Evolutionary conservation across 192 early-diverging fungal species (phyloP), one percentile per base, ranked within the genome.

Genomic region (Coemansia sp.): DNA sequence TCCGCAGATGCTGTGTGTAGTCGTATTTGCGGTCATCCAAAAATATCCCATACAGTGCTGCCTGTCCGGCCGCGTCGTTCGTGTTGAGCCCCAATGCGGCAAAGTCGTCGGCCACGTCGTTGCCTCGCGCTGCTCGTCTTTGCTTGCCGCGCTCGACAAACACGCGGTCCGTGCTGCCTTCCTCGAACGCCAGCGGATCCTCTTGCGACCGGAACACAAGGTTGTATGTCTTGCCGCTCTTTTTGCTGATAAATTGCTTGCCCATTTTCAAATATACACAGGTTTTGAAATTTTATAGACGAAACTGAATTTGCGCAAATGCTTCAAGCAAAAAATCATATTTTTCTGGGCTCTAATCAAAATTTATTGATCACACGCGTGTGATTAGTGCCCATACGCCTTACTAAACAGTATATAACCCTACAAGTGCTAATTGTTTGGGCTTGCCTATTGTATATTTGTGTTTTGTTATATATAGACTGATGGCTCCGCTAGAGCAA

Each of bases 161-260:
- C 8, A 99, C 95, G 59, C 87, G 84, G 48, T 86, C 82, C 4
- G 89, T 87, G 9, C 89, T 85, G 18, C 87, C 86, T 22, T 89
- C 84, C 66, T 97, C 94, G 24, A 90, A 89, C 47, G 94, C 87
- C 53, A 88, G 82, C 39, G 95, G 93, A 78, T 99, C 97, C 59
- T 92, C 84, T 77, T 97, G 94, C 18, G 97, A 97, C 68, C 97
- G 88, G 81, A 97, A 94, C 22, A 97, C 91, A 27, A 99, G 82
- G 76, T 93, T 89, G 84, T 86, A 99, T 65, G 92, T 89, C 55
- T 88, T 86, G 49, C 95, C 86, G 26, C 82, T 85, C 66, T 88
- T 88, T 58, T 88, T 87, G 87, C 97, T 93, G 65, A 97, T 94
- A 74, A 99, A 99, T 47, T 82, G 65, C 56, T 76, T 82, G 60